A percentile compares a stretch with the other conserved stretches of the same genome.
Evolutionary conservation across 2,329 filamentous ascomycete species (phyloP).

Genomic region (Orbilia javanica): DNA sequence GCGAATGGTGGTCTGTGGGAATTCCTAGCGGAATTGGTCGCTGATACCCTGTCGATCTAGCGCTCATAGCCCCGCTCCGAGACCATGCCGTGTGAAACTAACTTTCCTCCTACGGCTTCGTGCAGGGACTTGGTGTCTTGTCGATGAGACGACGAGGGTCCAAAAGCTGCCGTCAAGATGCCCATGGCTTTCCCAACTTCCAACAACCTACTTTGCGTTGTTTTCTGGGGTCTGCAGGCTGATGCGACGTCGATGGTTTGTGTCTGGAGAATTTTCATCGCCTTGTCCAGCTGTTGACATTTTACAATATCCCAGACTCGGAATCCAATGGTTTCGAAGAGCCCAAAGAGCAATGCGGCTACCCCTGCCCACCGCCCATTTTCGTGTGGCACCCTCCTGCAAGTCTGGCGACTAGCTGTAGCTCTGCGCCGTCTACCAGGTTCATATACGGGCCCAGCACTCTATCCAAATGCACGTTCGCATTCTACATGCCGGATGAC

Average conservation of each 20-base stretch:
- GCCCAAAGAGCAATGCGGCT: background rate
- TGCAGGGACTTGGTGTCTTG: background rate
- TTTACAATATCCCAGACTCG: background rate
- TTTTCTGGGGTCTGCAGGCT: background rate
- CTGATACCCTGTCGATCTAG: background rate
- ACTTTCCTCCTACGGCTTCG: background rate
- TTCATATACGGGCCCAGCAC: background rate
- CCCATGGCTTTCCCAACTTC: constrained; percentile 16
- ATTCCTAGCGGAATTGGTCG: background rate
- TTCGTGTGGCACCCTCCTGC: background rate
- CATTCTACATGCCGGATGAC: background rate
- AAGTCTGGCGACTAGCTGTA: background rate
- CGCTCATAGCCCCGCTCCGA: background rate
- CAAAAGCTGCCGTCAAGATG: background rate
- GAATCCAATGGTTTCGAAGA: background rate
- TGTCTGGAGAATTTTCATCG: too few species aligned
- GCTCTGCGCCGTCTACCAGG: background rate
- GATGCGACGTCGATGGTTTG: background rate
- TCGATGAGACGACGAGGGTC: background rate
- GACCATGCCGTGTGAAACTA: background rate
- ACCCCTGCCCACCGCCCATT: background rate
- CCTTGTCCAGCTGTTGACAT: background rate
- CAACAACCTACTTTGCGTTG: constrained; percentile 36
- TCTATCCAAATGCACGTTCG: background rate
- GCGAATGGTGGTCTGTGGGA: constrained; percentile 1